Evolutionary conservation across 2,329 filamentous ascomycete genomes (phyloP), one percentile per base, ranked within the genome.

Genomic region (Pyrenophora graminea): DNA sequence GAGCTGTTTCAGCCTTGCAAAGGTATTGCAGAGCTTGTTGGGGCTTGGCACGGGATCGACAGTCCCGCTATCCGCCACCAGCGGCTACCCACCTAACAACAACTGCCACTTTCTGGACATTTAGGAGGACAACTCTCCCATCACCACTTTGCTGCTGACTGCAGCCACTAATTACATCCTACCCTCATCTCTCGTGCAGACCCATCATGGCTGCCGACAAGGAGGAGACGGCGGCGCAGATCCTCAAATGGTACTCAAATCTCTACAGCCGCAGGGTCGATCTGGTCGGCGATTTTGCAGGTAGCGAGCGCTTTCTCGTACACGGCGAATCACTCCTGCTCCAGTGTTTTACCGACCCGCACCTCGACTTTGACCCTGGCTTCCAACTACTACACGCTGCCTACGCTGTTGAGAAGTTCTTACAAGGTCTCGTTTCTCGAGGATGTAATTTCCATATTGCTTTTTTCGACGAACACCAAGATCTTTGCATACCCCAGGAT

Each of bases 201-300:
- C 23, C 39, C 43, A 63, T 18, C 37, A 67, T 67, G 63, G 62
- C 63, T 42, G 55, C 46, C 58, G 48, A 54, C 39, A 51, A 52
- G 51, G 43, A 53, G 51, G 50, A 59, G 47, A 58, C 53, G 21
- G 53, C 57, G 37, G 51, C 59, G 39, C 61, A 62, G 32, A 56
- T 72, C 30, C 56, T 71, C 38, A 58, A 65, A 55, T 71, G 69
- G 67, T 74, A 73, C 53, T 63, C 67, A 6, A 68, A 60, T 45
- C 61, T 73, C 36, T 68, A 63, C 62, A 70, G 67, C 52, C 69
- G 71, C 34, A 68, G 70, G 31, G 68, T 74, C 45, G 71, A 74
- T 52, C 80, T 91, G 2, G 82, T 91, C 3, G 87, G 88, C 34
- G 89, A 91, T 66, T 91, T 89, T 71, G 87, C 86, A 3, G 88